These are phyloP conservation scores for Ajuga chamaepitys DNA, from an alignment of 257 asterid genomes.

Conservation along the genomic window DNA sequence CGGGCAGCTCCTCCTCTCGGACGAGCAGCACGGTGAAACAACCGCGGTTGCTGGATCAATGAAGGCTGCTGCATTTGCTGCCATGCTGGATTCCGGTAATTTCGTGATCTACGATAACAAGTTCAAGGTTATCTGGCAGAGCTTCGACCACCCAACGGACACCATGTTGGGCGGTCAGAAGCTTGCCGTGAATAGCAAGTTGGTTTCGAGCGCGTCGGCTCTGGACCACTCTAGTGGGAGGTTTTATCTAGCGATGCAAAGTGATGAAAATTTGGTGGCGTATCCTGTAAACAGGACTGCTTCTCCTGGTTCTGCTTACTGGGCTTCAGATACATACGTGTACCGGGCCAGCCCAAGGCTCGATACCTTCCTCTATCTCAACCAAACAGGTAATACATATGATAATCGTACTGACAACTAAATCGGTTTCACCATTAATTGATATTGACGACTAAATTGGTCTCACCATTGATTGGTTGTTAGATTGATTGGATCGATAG, in stretches of 20 bases:
- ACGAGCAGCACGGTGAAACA: slow-evolving; percentile 31
- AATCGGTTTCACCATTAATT: no score
- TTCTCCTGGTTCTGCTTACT: no score
- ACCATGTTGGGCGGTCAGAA: slow-evolving; percentile 36
- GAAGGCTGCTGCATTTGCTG: no score
- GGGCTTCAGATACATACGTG: neutral
- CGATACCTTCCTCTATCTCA: no score
- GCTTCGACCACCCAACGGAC: slow-evolving; percentile 44
- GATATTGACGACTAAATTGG: no score
- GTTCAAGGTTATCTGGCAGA: slow-evolving; percentile 36
- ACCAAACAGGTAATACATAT: no score
- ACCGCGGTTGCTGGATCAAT: no score
- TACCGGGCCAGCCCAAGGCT: no score
- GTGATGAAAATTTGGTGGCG: slow-evolving; percentile 45
- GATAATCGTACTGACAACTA: no score
- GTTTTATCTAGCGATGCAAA: slow-evolving; percentile 34
- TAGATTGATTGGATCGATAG: no score
- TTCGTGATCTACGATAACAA: slow-evolving; percentile 32
- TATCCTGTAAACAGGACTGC: slow-evolving; percentile 24
- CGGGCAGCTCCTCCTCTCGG: neutral
- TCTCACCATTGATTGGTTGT: no score
- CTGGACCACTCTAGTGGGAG: slow-evolving; percentile 19
- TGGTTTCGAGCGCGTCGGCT: slow-evolving; percentile 37
- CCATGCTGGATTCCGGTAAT: slow-evolving; percentile 52
- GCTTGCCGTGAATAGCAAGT: slow-evolving; percentile 6